A percentile compares a stretch with the other conserved stretches of the same genome.
Evolutionary conservation across 352 stramenopile genomes (phyloP).

Genomic region (Elongisporangium undulatum): DNA sequence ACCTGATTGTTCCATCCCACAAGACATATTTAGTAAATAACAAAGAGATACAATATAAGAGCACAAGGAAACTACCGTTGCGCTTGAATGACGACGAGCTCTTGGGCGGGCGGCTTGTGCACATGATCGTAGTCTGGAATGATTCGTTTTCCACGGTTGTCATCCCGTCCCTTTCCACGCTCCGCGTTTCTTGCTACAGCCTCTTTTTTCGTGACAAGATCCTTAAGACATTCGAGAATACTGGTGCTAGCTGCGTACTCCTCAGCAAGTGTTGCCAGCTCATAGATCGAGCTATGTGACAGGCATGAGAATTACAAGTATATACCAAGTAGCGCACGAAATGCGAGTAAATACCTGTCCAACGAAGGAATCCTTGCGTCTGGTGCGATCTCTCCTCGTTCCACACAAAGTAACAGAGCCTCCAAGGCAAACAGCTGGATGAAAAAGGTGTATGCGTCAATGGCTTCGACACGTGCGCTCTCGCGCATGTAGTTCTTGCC

Average conservation of each 20-base stretch:
- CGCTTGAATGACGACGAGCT: constrained; percentile 39
- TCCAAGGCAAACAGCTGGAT: constrained; percentile 77
- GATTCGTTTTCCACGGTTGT: constrained; percentile 63
- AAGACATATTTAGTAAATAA: no score
- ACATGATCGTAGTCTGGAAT: constrained; percentile 68
- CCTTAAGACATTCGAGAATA: constrained; percentile 48
- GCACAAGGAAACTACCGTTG: constrained; percentile 37
- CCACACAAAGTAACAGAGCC: constrained; percentile 31
- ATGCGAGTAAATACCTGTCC: constrained; percentile 19
- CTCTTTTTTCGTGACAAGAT: constrained; percentile 50
- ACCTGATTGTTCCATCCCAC: neutral
- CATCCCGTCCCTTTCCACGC: constrained; percentile 61
- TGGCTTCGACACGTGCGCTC: constrained; percentile 38
- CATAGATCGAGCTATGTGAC: constrained; percentile 20
- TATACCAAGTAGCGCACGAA: neutral
- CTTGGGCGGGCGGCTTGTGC: constrained; percentile 42
- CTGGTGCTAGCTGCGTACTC: constrained; percentile 33
- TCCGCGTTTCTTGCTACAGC: constrained; percentile 56
- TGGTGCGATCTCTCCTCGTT: constrained; percentile 21
- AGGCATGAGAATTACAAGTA: neutral
- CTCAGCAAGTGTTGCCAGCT: constrained; percentile 30
- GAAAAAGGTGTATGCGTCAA: constrained; percentile 80
- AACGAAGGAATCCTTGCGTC: constrained; percentile 24
- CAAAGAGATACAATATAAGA: neutral
- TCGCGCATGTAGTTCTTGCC: constrained; percentile 88